Evolutionary conservation across 106 monocot genomes (phyloP).

Genomic region (Acorus gramineus): DNA sequence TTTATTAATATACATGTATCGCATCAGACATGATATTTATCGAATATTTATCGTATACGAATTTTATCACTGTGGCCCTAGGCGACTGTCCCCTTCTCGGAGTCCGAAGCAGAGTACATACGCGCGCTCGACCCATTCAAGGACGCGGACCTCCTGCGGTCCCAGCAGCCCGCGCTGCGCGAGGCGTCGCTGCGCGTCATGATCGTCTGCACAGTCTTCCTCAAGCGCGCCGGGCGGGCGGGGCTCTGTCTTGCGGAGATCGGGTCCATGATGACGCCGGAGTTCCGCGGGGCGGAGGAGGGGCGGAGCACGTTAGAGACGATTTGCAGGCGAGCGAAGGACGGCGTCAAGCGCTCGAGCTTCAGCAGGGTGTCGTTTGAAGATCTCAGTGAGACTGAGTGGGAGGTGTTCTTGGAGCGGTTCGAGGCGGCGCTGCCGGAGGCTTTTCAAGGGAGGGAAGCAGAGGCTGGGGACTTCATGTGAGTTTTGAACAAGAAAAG

Average conservation of each 20-base stretch:
- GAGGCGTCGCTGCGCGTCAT: conserved; percentile 62
- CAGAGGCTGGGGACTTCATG: conserved; percentile 54
- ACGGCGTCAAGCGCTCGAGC: neutral
- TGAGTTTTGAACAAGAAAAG: conserved; percentile 33
- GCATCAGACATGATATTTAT: too few species aligned
- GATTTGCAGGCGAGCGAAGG: conserved; percentile 42
- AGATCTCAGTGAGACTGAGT: conserved; percentile 52
- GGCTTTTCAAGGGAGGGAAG: conserved; percentile 48
- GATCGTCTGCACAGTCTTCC: conserved; percentile 62
- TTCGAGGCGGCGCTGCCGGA: conserved; percentile 66
- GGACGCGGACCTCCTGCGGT: conserved; percentile 60
- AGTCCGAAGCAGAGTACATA: conserved; percentile 46
- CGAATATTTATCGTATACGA: too few species aligned
- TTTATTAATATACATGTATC: too few species aligned
- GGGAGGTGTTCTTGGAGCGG: conserved; percentile 56
- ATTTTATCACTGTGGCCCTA: conserved; percentile 4
- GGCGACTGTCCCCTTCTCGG: conserved; percentile 61
- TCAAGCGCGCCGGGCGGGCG: conserved; percentile 41
- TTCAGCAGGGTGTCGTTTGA: conserved; percentile 36
- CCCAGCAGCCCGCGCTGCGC: conserved; percentile 52
- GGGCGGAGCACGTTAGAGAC: conserved; percentile 52
- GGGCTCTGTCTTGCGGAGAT: conserved; percentile 83
- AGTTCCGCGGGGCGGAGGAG: conserved; percentile 25
- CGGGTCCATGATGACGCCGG: conserved; percentile 86
- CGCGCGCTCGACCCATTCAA: conserved; percentile 41